A percentile compares a stretch with the other conserved stretches of the same genome.
Conservation (phyloP, 306 rosid genomes). For the Hylodesmum podocarpum region DNA sequence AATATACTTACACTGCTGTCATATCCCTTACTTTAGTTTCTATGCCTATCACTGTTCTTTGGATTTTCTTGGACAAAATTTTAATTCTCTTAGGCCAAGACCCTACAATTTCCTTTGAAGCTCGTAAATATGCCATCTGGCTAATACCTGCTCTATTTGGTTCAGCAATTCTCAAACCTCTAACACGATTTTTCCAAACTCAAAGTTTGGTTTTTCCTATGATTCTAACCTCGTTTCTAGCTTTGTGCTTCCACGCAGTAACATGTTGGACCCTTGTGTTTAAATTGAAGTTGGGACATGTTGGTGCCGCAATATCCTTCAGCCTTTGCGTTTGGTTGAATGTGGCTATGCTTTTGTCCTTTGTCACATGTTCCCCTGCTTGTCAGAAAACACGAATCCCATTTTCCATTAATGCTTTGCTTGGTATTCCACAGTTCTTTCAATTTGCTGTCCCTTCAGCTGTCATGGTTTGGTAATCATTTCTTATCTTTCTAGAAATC, state of each 20-base stretch:
- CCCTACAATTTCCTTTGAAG: slow-evolving; percentile 41
- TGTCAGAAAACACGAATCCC: slow-evolving; percentile 45
- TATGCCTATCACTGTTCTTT: slow-evolving; percentile 48
- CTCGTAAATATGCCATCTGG: slow-evolving; percentile 48
- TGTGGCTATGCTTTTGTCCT: slow-evolving; percentile 33
- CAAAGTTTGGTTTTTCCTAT: slow-evolving; percentile 55
- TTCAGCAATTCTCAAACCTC: slow-evolving; percentile 51
- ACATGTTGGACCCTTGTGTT: slow-evolving; percentile 54
- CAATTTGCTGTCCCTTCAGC: slow-evolving; percentile 66
- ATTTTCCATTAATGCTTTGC: slow-evolving; percentile 39
- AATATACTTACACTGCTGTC: slow-evolving; percentile 43
- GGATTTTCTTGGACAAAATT: slow-evolving; percentile 54
- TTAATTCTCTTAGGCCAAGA: slow-evolving; percentile 55
- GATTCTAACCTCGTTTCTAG: slow-evolving; percentile 38
- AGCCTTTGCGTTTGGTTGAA: slow-evolving; percentile 57
- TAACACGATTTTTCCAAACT: slow-evolving; percentile 49
- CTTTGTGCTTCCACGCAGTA: slow-evolving; percentile 47
- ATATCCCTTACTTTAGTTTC: slow-evolving; percentile 50
- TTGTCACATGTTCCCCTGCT: slow-evolving; percentile 41
- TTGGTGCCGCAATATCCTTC: slow-evolving; percentile 61
- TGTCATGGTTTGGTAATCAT: slow-evolving; percentile 60
- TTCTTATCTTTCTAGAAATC: neutral
- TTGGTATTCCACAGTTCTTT: slow-evolving; percentile 38
- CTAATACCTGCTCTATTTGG: slow-evolving; percentile 58
- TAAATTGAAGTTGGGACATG: slow-evolving; percentile 39